Conservation (phyloP, 2,329 filamentous ascomycete species). For the Didymella pomorum region DNA sequence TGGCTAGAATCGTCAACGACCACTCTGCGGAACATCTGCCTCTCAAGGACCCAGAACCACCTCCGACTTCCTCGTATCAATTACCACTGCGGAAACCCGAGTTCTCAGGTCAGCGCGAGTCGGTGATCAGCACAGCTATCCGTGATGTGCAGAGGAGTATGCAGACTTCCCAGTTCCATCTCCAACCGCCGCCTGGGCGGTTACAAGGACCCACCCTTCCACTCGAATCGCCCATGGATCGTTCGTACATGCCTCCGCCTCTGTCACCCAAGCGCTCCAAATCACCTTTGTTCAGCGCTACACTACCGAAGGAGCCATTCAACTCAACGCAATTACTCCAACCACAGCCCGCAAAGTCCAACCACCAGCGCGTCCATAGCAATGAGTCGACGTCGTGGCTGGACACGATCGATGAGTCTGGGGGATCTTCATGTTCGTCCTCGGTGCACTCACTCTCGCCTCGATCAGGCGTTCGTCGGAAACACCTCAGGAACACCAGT, state of each 20-base stretch:
- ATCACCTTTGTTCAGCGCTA: slow-evolving; percentile 52
- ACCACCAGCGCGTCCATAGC: slow-evolving; percentile 65
- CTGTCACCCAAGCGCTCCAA: slow-evolving; percentile 70
- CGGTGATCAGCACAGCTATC: slow-evolving; percentile 53
- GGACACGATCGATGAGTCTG: slow-evolving; percentile 93
- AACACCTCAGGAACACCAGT: slow-evolving; percentile 73
- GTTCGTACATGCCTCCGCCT: slow-evolving; percentile 72
- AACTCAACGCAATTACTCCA: slow-evolving; percentile 31
- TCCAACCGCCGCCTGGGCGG: slow-evolving; percentile 48
- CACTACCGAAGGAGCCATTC: slow-evolving; percentile 30
- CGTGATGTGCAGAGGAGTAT: slow-evolving; percentile 51
- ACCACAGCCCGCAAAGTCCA: slow-evolving; percentile 31
- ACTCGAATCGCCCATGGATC: slow-evolving; percentile 61
- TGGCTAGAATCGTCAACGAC: slow-evolving; percentile 61
- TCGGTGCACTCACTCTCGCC: slow-evolving; percentile 84
- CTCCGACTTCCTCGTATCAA: slow-evolving; percentile 29
- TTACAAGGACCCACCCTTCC: slow-evolving; percentile 28
- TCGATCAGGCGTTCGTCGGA: slow-evolving; percentile 69
- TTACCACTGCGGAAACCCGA: slow-evolving; percentile 47
- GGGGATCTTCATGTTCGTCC: slow-evolving; percentile 74
- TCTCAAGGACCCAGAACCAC: slow-evolving; percentile 30
- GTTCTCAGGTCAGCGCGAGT: slow-evolving; percentile 43
- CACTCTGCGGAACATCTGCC: slow-evolving; percentile 37
- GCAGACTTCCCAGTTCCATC: slow-evolving; percentile 39
- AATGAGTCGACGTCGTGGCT: slow-evolving; percentile 89